Conservation (phyloP, 352 stramenopile genomes). For the Pythium aphanidermatum region DNA sequence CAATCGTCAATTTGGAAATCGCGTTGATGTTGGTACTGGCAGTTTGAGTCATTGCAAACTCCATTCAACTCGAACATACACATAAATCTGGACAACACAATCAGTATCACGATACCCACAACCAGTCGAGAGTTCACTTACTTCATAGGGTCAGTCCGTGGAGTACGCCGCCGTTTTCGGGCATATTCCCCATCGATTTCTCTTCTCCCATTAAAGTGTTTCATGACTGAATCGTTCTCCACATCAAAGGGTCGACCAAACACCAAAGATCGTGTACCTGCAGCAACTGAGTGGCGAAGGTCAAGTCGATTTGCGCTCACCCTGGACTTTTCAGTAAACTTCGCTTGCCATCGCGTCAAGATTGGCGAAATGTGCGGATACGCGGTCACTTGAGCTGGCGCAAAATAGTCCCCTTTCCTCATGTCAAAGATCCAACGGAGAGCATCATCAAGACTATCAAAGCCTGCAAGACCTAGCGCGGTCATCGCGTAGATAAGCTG, state of each 20-base stretch:
- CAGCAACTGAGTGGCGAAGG: not conserved
- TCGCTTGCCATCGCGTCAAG: not conserved
- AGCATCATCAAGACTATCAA: not conserved
- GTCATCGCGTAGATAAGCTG: constrained; percentile 1
- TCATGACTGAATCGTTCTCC: constrained; percentile 12
- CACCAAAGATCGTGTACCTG: not conserved
- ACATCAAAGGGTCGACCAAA: constrained; percentile 15
- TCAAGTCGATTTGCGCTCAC: not conserved
- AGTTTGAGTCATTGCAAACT: constrained; percentile 71
- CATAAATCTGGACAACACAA: constrained; percentile 34
- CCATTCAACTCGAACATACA: constrained; percentile 73
- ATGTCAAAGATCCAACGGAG: too few species aligned
- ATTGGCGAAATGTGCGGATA: constrained; percentile 5
- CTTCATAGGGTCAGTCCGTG: constrained; percentile 19
- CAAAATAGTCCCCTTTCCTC: too few species aligned
- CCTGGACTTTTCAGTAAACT: not conserved
- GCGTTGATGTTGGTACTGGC: constrained; percentile 52
- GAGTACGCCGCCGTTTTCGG: not conserved
- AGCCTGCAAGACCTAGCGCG: not conserved
- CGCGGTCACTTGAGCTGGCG: not conserved
- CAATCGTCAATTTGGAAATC: constrained; percentile 30
- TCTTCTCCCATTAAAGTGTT: constrained; percentile 2
- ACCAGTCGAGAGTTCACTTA: not conserved
- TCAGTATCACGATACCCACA: not conserved
- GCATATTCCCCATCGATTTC: not conserved